phyloP scores from a whole-genome alignment of 257 asterid species.

The Scutellaria baicalensis region DNA sequence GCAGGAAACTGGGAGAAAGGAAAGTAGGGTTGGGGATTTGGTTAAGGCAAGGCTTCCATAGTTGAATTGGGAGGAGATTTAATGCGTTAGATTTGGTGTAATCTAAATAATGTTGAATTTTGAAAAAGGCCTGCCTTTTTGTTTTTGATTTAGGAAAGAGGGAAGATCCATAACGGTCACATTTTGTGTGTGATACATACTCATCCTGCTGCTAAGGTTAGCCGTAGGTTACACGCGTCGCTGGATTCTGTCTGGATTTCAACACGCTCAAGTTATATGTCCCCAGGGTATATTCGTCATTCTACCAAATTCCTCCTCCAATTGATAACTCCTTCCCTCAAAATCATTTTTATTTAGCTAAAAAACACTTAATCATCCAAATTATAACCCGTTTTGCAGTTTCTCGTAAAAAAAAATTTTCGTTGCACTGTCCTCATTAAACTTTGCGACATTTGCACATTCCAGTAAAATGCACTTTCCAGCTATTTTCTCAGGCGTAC shows the following conservation, averaged over 20 bases:
- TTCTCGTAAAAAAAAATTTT: no score
- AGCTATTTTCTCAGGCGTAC: no score
- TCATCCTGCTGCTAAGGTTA: conserved; percentile 9
- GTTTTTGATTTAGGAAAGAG: not conserved
- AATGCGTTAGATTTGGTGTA: conserved; percentile 28
- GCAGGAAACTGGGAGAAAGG: not conserved
- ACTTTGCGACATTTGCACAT: no score
- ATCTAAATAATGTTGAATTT: conserved; percentile 17
- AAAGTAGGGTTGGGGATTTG: not conserved
- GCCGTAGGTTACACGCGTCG: not conserved
- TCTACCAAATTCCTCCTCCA: no score
- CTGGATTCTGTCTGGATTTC: conserved; percentile 3
- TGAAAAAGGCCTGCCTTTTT: conserved; percentile 17
- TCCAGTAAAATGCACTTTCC: no score
- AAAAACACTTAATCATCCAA: no score
- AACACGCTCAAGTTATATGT: not conserved
- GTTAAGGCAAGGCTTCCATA: not conserved
- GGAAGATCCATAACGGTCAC: conserved; percentile 48
- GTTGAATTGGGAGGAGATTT: conserved; percentile 12
- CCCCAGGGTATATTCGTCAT: conserved; percentile 5
- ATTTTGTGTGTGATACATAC: conserved; percentile 22
- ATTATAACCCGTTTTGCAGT: no score
- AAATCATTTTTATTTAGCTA: no score
- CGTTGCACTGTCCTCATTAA: no score
- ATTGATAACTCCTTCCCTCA: no score